Conservation (phyloP, 495 filamentous ascomycete species). For the Hyaloscypha finlandica region DNA sequence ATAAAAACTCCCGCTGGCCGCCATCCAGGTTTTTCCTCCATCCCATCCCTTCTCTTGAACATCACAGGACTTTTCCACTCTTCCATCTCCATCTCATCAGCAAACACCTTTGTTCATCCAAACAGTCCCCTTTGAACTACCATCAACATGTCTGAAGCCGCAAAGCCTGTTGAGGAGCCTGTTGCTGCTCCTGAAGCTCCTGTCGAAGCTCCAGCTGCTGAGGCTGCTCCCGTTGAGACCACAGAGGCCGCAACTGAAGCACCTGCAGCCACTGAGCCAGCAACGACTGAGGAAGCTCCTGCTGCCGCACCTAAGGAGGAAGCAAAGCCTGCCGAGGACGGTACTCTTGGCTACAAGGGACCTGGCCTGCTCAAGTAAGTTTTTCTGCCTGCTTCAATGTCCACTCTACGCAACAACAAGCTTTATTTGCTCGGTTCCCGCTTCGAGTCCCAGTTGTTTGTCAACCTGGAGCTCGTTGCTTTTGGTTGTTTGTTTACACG, state of each 20-base stretch:
- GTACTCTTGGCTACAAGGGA: constrained; percentile 81
- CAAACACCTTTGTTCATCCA: constrained; percentile 7
- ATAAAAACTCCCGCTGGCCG: constrained; percentile 11
- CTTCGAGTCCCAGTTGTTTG: neutral
- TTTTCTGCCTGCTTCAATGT: neutral
- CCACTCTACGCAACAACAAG: constrained; percentile 37
- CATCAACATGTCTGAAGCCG: constrained; percentile 32
- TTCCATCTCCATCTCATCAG: constrained; percentile 1
- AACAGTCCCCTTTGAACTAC: neutral
- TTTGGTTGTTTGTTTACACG: neutral
- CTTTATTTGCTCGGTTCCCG: neutral
- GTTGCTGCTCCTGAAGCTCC: constrained; percentile 47
- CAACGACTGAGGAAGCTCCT: constrained; percentile 39
- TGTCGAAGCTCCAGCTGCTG: constrained; percentile 53
- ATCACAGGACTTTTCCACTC: constrained; percentile 1
- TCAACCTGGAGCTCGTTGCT: neutral
- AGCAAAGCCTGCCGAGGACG: constrained; percentile 52
- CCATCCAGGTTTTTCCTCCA: constrained; percentile 1
- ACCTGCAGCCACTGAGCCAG: constrained; percentile 41
- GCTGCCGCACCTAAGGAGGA: constrained; percentile 43
- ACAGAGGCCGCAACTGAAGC: constrained; percentile 50
- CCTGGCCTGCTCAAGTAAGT: constrained; percentile 91
- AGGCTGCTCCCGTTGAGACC: constrained; percentile 42
- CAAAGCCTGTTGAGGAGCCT: constrained; percentile 36
- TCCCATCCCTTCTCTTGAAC: neutral